Conservation (phyloP, 2,329 filamentous ascomycete genomes). For the Gnomoniopsis smithogilvyi region DNA sequence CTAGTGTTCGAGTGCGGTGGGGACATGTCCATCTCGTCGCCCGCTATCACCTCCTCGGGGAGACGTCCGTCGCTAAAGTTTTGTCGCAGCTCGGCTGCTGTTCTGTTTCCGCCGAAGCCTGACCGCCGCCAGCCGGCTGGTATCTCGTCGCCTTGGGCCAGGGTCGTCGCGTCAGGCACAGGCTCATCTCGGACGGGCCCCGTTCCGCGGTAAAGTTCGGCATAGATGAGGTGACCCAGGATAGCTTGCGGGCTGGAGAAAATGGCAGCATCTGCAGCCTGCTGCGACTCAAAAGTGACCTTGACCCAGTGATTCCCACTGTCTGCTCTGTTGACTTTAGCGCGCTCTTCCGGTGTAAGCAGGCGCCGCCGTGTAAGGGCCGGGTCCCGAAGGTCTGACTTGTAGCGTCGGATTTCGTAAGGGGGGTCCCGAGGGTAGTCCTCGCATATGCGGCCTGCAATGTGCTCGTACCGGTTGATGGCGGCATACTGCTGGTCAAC, state of each 20-base stretch:
- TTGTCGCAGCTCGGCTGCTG: constrained; percentile 27
- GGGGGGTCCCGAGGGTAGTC: constrained; percentile 89
- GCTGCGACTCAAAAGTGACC: constrained; percentile 72
- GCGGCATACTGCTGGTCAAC: constrained; percentile 75
- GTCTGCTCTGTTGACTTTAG: constrained; percentile 75
- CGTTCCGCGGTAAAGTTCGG: constrained; percentile 65
- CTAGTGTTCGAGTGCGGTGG: constrained; percentile 47
- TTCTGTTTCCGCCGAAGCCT: constrained; percentile 18
- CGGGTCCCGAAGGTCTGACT: constrained; percentile 70
- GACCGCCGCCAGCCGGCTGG: constrained; percentile 23
- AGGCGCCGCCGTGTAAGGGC: constrained; percentile 63
- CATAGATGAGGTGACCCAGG: constrained; percentile 67
- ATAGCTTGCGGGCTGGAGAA: constrained; percentile 70
- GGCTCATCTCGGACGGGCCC: constrained; percentile 63
- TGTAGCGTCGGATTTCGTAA: constrained; percentile 65
- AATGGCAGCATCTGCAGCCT: constrained; percentile 67
- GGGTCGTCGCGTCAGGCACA: constrained; percentile 50
- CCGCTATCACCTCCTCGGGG: constrained; percentile 16
- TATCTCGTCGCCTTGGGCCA: constrained; percentile 23
- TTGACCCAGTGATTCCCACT: constrained; percentile 93
- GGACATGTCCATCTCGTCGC: constrained; percentile 32
- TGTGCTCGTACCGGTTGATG: constrained; percentile 81
- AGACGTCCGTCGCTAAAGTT: constrained; percentile 34
- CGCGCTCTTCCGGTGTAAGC: constrained; percentile 69
- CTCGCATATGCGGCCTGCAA: constrained; percentile 85